These are phyloP conservation scores for Ascomycota sp. DNA, from an alignment of 2,329 filamentous ascomycete genomes.

Conservation along the genomic window DNA sequence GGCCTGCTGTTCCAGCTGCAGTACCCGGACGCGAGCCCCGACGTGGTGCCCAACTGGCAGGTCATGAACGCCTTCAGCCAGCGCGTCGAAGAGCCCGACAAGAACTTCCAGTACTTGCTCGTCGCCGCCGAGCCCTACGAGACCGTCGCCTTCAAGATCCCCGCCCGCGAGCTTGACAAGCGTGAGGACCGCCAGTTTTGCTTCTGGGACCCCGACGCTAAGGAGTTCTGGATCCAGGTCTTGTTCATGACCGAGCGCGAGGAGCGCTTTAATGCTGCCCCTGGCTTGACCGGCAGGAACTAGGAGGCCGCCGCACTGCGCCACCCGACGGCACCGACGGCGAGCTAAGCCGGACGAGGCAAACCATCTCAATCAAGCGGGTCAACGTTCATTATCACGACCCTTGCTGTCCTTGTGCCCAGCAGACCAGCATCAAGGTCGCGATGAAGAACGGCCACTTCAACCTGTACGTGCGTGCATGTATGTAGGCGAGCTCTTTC, in stretches of 20 bases:
- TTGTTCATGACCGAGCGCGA: constrained; percentile 98
- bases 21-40: constrained; percentile 72
- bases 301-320: constrained; percentile 5
- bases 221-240: constrained; percentile 94
- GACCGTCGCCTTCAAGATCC: constrained; percentile 90
- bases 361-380: no score
- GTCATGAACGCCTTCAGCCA: constrained; percentile 98
- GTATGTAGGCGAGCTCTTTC: no score
- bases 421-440: no score
- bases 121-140: constrained; percentile 96
- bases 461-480: no score
- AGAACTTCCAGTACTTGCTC: constrained; percentile 83
- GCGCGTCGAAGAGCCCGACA: constrained; percentile 84
- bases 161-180: constrained; percentile 80
- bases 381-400: no score
- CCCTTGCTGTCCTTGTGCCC: no score
- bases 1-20: constrained; percentile 91
- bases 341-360: no score
- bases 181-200: constrained; percentile 75
- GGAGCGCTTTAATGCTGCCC: constrained; percentile 58
- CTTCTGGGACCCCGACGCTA: constrained; percentile 88
- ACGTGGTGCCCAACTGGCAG: constrained; percentile 61
- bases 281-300: constrained; percentile 31
- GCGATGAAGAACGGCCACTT: no score
- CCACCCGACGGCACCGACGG: neutral